Evolutionary conservation across 1,284 basidiomycete species (phyloP).

Genomic region (Fistulina hepatica): DNA sequence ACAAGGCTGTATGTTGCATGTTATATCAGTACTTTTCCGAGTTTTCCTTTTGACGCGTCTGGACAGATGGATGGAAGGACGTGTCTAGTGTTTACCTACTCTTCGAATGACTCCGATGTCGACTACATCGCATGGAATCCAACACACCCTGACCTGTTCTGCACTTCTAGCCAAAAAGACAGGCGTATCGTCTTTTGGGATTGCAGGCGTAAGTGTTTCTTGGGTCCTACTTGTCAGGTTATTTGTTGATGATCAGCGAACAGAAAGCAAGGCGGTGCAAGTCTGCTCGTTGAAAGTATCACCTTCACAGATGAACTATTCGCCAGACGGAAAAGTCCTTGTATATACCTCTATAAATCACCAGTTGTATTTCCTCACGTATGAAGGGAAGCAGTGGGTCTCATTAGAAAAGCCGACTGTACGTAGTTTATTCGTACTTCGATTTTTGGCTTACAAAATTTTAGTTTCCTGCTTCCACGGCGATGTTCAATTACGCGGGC

Average conservation of each 20-base stretch:
- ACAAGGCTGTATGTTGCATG: conserved; percentile 49
- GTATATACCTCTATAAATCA: conserved; percentile 50
- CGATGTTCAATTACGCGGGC: conserved; percentile 60
- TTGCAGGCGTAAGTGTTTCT: conserved; percentile 50
- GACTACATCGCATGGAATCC: conserved; percentile 75
- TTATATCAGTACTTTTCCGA: background rate
- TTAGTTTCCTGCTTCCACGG: conserved; percentile 42
- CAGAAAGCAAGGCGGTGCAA: conserved; percentile 47
- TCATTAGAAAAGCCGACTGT: conserved; percentile 42
- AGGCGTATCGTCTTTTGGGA: conserved; percentile 70
- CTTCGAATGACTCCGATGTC: conserved; percentile 31
- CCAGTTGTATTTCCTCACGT: conserved; percentile 45
- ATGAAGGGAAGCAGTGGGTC: conserved; percentile 7
- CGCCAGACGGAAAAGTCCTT: conserved; percentile 57
- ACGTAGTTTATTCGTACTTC: conserved; percentile 49
- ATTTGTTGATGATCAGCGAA: background rate
- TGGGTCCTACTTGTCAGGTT: background rate
- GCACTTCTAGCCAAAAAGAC: conserved; percentile 65
- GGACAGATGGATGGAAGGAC: background rate
- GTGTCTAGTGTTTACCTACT: conserved; percentile 1
- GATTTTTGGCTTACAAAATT: conserved; percentile 43
- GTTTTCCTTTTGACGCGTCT: background rate
- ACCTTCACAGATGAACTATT: conserved; percentile 54
- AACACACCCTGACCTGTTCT: conserved; percentile 69
- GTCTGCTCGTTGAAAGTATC: conserved; percentile 42